Percentiles rank a stretch among this genome's conserved stretches.
These are phyloP conservation scores for Isatis lusitanica DNA, from an alignment of 441 rosid species.

Conservation along the genomic window DNA sequence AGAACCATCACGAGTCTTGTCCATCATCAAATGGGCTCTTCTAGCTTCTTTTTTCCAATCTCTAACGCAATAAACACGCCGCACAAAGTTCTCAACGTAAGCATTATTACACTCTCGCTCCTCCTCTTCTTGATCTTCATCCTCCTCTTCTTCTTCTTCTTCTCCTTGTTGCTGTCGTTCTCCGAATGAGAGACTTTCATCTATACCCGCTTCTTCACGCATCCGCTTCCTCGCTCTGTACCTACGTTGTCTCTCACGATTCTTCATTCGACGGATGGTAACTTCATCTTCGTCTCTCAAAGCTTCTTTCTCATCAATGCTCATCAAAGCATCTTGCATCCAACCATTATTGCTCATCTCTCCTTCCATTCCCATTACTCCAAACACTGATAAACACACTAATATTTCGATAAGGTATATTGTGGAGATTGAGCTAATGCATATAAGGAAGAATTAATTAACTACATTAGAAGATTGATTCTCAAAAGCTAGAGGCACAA, in stretches of 20 bases:
- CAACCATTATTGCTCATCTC: constrained; percentile 37
- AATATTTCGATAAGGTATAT: neutral
- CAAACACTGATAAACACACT: neutral
- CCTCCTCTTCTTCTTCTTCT: constrained; percentile 6
- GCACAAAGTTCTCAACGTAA: constrained; percentile 30
- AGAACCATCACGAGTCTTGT: constrained; percentile 35
- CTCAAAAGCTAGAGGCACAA: neutral
- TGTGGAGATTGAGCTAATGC: neutral
- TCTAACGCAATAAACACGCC: constrained; percentile 49
- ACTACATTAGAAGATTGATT: neutral
- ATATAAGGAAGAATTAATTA: too few relatives aligned
- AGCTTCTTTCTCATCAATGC: constrained; percentile 36
- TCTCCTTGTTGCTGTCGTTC: neutral
- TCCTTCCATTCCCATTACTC: constrained; percentile 41
- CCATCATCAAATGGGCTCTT: constrained; percentile 40
- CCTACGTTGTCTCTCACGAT: constrained; percentile 76
- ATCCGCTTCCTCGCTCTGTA: constrained; percentile 67
- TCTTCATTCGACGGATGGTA: constrained; percentile 62
- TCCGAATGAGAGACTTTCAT: constrained; percentile 29
- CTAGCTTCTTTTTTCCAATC: constrained; percentile 84
- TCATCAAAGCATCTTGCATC: constrained; percentile 35
- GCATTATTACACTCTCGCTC: constrained; percentile 23
- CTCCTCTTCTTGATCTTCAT: constrained; percentile 20
- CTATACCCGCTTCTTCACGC: constrained; percentile 48
- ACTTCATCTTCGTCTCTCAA: constrained; percentile 38